Conservation (phyloP, 495 filamentous ascomycete species). For the Glutinoglossum americanum region DNA sequence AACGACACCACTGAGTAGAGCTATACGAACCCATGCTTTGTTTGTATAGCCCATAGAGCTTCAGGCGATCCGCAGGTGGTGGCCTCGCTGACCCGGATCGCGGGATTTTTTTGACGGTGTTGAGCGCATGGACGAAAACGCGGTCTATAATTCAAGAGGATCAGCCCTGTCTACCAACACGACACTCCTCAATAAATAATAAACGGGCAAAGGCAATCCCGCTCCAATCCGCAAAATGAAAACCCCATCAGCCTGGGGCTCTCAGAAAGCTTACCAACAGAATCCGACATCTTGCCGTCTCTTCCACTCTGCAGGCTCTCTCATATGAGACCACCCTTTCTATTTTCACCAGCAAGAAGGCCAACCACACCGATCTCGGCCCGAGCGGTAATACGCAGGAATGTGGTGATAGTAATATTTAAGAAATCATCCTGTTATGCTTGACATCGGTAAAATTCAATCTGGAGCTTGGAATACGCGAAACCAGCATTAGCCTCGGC, state of each 20-base stretch:
- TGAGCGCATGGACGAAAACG: constrained; percentile 95
- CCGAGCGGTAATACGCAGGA: not conserved
- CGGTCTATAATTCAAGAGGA: constrained; percentile 37
- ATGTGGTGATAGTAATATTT: not conserved
- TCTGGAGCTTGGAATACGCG: not conserved
- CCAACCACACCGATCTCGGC: not conserved
- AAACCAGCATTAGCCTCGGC: not conserved
- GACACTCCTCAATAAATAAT: not conserved
- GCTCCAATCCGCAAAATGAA: not conserved
- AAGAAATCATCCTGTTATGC: not conserved
- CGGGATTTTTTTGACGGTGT: constrained; percentile 92
- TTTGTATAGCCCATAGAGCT: constrained; percentile 94
- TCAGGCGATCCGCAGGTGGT: constrained; percentile 62
- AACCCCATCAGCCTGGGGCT: not conserved
- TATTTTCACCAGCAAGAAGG: not conserved
- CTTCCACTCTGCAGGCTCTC: not conserved
- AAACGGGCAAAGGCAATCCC: not conserved
- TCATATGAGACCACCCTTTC: not conserved
- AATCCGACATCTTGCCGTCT: constrained; percentile 29
- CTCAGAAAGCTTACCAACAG: constrained; percentile 24
- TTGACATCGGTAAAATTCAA: not conserved
- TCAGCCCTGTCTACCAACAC: not conserved
- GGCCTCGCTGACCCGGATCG: constrained; percentile 78
- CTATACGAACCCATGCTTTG: constrained; percentile 61
- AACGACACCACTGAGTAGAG: not conserved